Evolutionary conservation across 2,329 filamentous ascomycete species (phyloP).

Genomic region (Fusarium annulatum): DNA sequence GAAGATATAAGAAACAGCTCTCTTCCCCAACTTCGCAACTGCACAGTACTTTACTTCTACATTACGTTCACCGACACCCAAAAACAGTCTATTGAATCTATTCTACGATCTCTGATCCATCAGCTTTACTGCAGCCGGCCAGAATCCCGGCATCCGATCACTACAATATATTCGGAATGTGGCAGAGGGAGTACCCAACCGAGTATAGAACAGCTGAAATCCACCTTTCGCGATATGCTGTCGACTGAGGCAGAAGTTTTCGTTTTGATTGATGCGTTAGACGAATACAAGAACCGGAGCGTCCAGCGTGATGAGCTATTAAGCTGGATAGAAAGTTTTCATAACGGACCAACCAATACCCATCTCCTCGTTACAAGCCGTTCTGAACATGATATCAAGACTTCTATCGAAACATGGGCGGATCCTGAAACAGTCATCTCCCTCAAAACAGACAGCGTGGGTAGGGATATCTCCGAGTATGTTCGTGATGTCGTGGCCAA

Average conservation of each 20-base stretch:
- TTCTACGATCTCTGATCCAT: accelerated
- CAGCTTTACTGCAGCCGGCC: accelerated
- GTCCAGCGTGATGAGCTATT: accelerated
- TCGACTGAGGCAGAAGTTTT: accelerated
- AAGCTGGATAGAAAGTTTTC: accelerated
- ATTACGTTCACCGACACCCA: accelerated
- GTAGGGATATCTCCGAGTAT: accelerated
- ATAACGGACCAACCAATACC: accelerated
- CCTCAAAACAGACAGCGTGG: accelerated
- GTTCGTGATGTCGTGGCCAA: accelerated
- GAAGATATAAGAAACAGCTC: neutral
- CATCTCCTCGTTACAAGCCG: neutral
- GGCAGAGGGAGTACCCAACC: accelerated
- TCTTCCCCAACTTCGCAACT: accelerated
- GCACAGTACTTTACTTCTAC: neutral
- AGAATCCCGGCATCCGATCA: accelerated
- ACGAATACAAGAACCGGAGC: accelerated
- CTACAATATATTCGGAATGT: too few species aligned
- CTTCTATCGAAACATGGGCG: accelerated
- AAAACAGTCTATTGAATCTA: accelerated
- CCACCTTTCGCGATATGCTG: accelerated
- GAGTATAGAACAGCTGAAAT: accelerated
- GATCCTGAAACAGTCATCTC: accelerated
- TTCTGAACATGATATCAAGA: accelerated
- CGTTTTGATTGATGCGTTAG: accelerated